Percentiles rank a stretch among this genome's conserved stretches.
These are phyloP conservation scores for Viola pubescens DNA, from an alignment of 441 rosid species.

Conservation along the genomic window DNA sequence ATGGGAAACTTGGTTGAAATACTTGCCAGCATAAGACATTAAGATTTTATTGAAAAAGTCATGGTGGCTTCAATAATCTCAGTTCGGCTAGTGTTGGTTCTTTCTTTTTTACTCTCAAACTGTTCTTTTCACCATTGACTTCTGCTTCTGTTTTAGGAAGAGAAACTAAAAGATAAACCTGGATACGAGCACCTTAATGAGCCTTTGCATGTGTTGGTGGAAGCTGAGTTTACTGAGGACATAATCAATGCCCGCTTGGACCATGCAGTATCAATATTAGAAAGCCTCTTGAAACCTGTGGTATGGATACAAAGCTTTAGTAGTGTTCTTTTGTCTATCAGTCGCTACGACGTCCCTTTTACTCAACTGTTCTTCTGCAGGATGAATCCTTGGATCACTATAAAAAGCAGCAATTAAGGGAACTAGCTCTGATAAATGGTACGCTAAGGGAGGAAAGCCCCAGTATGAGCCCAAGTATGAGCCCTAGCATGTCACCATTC, in stretches of 20 bases:
- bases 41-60: background rate
- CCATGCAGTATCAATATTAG: conserved; percentile 63
- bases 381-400: conserved; percentile 91
- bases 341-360: background rate
- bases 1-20: background rate
- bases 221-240: conserved; percentile 89
- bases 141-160: conserved; percentile 45
- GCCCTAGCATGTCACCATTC: conserved; percentile 90
- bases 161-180: conserved; percentile 83
- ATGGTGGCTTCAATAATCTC: background rate
- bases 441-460: conserved; percentile 89
- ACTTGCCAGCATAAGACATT: too few relatives aligned
- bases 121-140: background rate
- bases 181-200: conserved; percentile 94
- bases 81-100: background rate
- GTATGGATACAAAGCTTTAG: conserved; percentile 28
- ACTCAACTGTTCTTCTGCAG: conserved; percentile 26
- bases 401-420: conserved; percentile 86
- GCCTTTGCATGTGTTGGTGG: conserved; percentile 79
- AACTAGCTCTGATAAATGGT: conserved; percentile 77
- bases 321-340: conserved; percentile 10
- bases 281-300: conserved; percentile 86
- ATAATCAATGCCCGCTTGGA: conserved; percentile 62
- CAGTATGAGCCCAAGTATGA: conserved; percentile 79
- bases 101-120: background rate